phyloP scores from a whole-genome alignment of 345 rosid species.

The Eucalyptus fibrosa region DNA sequence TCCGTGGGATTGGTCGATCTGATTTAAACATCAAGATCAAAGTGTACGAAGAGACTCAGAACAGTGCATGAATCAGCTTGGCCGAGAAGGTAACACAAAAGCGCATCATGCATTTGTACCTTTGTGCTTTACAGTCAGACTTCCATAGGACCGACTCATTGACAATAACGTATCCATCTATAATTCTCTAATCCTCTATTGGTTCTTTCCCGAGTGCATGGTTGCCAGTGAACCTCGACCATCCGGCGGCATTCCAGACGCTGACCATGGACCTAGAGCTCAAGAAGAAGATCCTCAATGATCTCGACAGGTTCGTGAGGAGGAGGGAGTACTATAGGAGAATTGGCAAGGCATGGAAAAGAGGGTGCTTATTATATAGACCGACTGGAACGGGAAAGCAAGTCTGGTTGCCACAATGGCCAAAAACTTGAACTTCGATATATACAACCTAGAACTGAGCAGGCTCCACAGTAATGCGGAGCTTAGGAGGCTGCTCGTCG shows the following conservation, averaged over 20 bases:
- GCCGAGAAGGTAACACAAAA: background rate
- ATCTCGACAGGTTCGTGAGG: background rate
- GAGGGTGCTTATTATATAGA: background rate
- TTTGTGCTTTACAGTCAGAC: background rate
- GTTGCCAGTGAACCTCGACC: background rate
- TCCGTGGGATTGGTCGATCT: background rate
- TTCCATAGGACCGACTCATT: background rate
- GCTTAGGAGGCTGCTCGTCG: background rate
- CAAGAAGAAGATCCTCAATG: too few species aligned
- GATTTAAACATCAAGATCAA: background rate
- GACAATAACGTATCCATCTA: background rate
- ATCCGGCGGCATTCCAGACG: background rate
- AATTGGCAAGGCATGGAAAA: background rate
- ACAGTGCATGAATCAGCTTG: background rate
- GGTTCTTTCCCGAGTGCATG: too few species aligned
- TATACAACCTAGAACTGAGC: conserved; percentile 1
- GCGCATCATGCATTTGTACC: background rate
- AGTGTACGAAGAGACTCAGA: background rate
- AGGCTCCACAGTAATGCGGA: background rate
- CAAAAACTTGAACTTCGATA: background rate
- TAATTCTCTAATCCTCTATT: too few species aligned
- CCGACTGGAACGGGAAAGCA: conserved; percentile 1
- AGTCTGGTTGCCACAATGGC: background rate
- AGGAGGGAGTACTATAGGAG: background rate
- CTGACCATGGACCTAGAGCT: too few species aligned